phyloP scores from a whole-genome alignment of 2,329 filamentous ascomycete species.

The Colletotrichum euphorbiae region DNA sequence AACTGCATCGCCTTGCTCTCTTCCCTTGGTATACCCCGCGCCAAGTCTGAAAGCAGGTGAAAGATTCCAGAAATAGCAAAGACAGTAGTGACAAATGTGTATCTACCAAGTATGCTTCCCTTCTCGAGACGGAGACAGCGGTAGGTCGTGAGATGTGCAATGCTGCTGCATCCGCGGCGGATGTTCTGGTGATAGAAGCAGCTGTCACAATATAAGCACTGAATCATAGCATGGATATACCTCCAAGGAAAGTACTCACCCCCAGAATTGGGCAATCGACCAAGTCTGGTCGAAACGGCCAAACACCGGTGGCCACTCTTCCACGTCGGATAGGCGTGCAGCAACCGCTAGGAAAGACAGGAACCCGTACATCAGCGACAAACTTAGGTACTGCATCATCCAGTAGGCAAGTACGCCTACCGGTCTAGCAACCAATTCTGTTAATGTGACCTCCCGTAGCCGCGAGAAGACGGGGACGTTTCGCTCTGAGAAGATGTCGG shows the following conservation, averaged over 20 bases:
- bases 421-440: background rate
- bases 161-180: background rate
- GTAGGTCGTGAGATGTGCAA: background rate
- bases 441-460: background rate
- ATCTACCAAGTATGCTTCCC: background rate
- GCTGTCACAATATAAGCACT: background rate
- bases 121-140: background rate
- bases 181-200: background rate
- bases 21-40: background rate
- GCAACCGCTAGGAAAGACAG: background rate
- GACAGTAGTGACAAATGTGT: background rate
- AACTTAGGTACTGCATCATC: background rate
- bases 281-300: background rate
- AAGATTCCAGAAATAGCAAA: background rate
- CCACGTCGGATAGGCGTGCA: background rate
- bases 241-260: background rate
- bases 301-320: background rate
- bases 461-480: background rate
- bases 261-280: background rate
- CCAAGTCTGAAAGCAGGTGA: background rate
- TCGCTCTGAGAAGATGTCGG: background rate
- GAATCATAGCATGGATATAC: background rate
- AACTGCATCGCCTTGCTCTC: background rate
- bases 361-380: background rate
- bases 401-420: background rate